Percentiles rank a stretch among this genome's conserved stretches.
phyloP scores from a whole-genome alignment of 441 rosid genomes.

The Pelargonium fulgidum region DNA sequence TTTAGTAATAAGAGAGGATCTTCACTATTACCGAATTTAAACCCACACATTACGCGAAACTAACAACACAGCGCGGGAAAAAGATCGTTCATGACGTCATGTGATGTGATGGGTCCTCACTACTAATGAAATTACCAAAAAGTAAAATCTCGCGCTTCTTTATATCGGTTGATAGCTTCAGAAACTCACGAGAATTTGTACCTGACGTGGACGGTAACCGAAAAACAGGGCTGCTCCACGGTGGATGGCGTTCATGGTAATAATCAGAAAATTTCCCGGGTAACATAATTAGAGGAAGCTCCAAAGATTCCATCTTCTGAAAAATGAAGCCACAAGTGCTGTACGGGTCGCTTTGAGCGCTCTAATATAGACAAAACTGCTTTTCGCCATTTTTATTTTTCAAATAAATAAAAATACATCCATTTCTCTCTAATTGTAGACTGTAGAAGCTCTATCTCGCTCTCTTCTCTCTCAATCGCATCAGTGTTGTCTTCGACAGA shows the following conservation, averaged over 20 bases:
- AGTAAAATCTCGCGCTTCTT: conserved; percentile 12
- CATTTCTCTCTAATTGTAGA: neutral
- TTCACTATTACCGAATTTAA: too few species aligned
- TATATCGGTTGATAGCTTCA: neutral
- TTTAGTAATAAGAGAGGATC: too few species aligned
- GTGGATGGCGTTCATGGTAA: neutral
- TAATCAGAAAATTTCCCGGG: neutral
- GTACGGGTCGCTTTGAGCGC: neutral
- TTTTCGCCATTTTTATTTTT: neutral
- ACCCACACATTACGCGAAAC: too few species aligned
- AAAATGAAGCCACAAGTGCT: neutral
- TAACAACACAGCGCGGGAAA: too few species aligned
- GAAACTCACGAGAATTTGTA: neutral
- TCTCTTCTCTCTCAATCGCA: neutral
- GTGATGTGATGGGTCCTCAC: too few species aligned
- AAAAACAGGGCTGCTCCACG: neutral
- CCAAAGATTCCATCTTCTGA: neutral
- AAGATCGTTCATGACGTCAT: too few species aligned
- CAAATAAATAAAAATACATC: neutral
- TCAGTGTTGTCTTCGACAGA: too few species aligned
- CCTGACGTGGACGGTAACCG: conserved; percentile 10
- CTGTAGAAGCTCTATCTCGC: too few species aligned
- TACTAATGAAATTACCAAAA: neutral
- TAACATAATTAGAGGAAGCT: neutral
- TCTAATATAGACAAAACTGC: neutral